Conservation (phyloP, 805 yeast species). For the Cyberlindnera samutprakarnensis region DNA sequence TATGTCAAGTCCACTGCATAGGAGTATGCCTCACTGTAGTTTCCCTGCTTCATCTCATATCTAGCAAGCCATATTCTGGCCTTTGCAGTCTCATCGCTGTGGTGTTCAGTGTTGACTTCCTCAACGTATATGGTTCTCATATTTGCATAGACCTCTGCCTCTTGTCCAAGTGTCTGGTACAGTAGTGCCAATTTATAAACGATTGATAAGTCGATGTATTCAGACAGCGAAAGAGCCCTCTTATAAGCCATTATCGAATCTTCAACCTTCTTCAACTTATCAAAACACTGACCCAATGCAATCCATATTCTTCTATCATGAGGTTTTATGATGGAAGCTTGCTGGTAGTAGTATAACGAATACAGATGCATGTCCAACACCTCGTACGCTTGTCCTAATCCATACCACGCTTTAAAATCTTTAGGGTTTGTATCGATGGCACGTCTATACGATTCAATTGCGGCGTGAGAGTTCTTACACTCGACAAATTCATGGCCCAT, state of each 20-base stretch:
- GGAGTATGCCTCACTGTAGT: conserved; percentile 62
- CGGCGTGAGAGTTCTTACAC: conserved; percentile 92
- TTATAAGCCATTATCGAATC: conserved; percentile 80
- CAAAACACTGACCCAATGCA: conserved; percentile 86
- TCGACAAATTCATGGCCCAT: conserved; percentile 99
- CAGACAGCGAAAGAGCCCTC: conserved; percentile 58
- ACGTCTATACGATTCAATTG: conserved; percentile 87
- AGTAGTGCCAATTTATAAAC: conserved; percentile 63
- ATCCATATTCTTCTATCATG: conserved; percentile 94
- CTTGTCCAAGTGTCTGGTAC: conserved; percentile 49
- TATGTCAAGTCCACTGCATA: conserved; percentile 64
- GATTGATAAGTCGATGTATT: conserved; percentile 47
- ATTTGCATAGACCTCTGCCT: conserved; percentile 14
- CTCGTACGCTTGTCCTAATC: conserved; percentile 96
- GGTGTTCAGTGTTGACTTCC: conserved; percentile 50
- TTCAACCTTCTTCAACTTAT: conserved; percentile 57
- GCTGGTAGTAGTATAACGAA: conserved; percentile 86
- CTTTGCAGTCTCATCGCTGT: conserved; percentile 65
- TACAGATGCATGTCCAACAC: conserved; percentile 92
- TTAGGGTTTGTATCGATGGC: conserved; percentile 86
- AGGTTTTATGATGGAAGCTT: conserved; percentile 84
- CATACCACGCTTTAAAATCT: conserved; percentile 97
- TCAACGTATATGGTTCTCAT: conserved; percentile 49
- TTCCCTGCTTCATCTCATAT: conserved; percentile 45
- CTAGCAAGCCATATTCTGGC: conserved; percentile 86